Evolutionary conservation across 1,284 basidiomycete species (phyloP).

Genomic region (Kalmanozyma brasiliensis): DNA sequence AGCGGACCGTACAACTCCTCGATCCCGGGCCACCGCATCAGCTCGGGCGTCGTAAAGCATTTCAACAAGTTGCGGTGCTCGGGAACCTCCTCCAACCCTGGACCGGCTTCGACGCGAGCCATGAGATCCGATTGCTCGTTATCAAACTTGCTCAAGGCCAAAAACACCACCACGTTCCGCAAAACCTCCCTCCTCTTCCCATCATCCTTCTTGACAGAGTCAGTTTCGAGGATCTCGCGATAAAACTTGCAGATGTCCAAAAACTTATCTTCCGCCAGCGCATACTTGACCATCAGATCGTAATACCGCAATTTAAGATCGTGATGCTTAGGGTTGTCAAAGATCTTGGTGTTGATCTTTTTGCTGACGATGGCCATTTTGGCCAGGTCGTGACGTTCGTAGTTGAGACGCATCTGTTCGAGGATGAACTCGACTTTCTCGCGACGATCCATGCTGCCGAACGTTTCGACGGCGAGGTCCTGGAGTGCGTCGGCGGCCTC

Average conservation of each 20-base stretch:
- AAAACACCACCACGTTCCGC: slow-evolving; percentile 88
- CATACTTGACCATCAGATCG: slow-evolving; percentile 93
- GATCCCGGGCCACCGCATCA: slow-evolving; percentile 99
- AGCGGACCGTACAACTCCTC: slow-evolving; percentile 87
- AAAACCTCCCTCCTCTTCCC: slow-evolving; percentile 59
- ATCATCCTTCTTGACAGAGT: slow-evolving; percentile 80
- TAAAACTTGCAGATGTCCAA: slow-evolving; percentile 95
- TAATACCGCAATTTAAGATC: slow-evolving; percentile 96
- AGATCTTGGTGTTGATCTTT: slow-evolving; percentile 86
- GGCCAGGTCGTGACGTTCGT: slow-evolving; percentile 80
- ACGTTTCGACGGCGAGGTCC: slow-evolving; percentile 97
- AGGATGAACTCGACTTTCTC: slow-evolving; percentile 99
- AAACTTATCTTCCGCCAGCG: slow-evolving; percentile 84
- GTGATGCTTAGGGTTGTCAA: slow-evolving; percentile 88
- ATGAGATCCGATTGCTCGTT: slow-evolving; percentile 99
- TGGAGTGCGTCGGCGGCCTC: slow-evolving; percentile 72
- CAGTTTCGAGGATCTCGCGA: slow-evolving; percentile 95
- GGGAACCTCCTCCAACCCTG: slow-evolving; percentile 79
- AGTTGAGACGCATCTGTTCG: slow-evolving; percentile 97
- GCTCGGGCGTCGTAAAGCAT: slow-evolving; percentile 92
- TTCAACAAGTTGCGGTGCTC: slow-evolving; percentile 92
- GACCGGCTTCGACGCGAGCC: slow-evolving; percentile 79
- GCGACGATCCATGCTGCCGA: slow-evolving; percentile 95
- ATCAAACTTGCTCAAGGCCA: slow-evolving; percentile 89
- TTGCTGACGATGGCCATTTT: slow-evolving; percentile 89